A percentile compares a stretch with the other conserved stretches of the same genome.
Conservation (phyloP, 257 asterid species). For the Forsythia suspensa region DNA sequence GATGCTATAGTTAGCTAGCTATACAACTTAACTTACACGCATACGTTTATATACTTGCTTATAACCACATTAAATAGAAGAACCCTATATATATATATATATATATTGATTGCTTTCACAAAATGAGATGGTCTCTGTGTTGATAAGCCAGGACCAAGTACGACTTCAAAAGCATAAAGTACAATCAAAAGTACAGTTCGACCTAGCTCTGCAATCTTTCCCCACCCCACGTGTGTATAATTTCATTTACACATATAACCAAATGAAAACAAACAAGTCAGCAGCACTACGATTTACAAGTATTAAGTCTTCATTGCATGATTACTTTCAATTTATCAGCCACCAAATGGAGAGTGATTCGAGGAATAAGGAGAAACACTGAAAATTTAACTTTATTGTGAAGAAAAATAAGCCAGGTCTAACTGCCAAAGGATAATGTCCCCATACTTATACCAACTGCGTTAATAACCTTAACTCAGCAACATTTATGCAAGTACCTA, state of each 20-base stretch:
- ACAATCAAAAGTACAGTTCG: not conserved
- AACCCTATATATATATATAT: too few species aligned
- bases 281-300: not conserved
- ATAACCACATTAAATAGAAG: not conserved
- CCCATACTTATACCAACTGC: not conserved
- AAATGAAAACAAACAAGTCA: not conserved
- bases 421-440: not conserved
- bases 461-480: not conserved
- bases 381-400: not conserved
- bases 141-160: not conserved
- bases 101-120: not conserved
- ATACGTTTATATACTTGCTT: not conserved
- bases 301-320: not conserved
- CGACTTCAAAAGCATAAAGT: not conserved
- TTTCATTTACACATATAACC: not conserved
- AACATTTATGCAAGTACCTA: too few species aligned
- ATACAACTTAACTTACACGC: not conserved
- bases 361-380: not conserved
- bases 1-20: not conserved
- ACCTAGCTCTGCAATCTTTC: not conserved
- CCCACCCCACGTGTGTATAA: not conserved
- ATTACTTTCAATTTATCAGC: not conserved
- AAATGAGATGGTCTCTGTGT: not conserved
- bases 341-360: not conserved
- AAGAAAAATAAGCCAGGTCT: slow-evolving; percentile 2